phyloP scores from a whole-genome alignment of 306 rosid genomes.

The Citrullus amarus region DNA sequence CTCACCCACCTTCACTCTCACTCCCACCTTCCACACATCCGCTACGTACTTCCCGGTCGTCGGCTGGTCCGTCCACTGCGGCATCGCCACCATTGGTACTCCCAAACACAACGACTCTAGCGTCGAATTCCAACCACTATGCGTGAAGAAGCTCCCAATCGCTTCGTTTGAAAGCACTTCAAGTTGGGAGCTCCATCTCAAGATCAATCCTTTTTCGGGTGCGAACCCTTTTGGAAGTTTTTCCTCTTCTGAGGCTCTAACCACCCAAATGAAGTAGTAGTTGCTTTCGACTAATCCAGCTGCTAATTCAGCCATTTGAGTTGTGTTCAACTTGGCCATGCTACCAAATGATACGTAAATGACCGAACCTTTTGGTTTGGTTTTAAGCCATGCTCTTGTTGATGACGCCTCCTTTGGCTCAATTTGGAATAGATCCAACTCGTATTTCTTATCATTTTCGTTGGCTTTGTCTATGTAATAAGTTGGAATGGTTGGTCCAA shows the following conservation, averaged over 20 bases:
- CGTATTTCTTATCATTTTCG: slow-evolving; percentile 32
- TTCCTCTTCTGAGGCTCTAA: slow-evolving; percentile 16
- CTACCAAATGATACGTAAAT: slow-evolving; percentile 53
- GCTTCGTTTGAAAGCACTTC: slow-evolving; percentile 25
- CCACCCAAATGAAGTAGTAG: slow-evolving; percentile 46
- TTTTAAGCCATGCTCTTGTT: slow-evolving; percentile 25
- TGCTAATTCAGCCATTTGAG: slow-evolving; percentile 43
- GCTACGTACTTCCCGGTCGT: slow-evolving; percentile 34
- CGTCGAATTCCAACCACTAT: slow-evolving; percentile 43
- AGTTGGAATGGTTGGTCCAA: slow-evolving; percentile 58
- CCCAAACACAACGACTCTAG: slow-evolving; percentile 34
- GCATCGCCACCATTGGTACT: slow-evolving; percentile 38
- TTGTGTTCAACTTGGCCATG: slow-evolving; percentile 24
- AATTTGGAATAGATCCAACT: slow-evolving; percentile 21
- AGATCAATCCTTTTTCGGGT: slow-evolving; percentile 28
- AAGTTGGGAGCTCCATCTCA: slow-evolving; percentile 43
- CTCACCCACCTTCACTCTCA: slow-evolving; percentile 20
- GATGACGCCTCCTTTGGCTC: slow-evolving; percentile 12
- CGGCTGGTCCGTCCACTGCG: slow-evolving; percentile 41
- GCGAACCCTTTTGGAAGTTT: slow-evolving; percentile 17
- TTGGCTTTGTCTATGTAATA: slow-evolving; percentile 29
- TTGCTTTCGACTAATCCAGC: slow-evolving; percentile 20
- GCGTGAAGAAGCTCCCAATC: slow-evolving; percentile 29
- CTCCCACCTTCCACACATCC: slow-evolving; percentile 37
- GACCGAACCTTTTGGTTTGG: slow-evolving; percentile 32